Conservation (phyloP, 148 eudicot genomes). For the Silene latifolia region DNA sequence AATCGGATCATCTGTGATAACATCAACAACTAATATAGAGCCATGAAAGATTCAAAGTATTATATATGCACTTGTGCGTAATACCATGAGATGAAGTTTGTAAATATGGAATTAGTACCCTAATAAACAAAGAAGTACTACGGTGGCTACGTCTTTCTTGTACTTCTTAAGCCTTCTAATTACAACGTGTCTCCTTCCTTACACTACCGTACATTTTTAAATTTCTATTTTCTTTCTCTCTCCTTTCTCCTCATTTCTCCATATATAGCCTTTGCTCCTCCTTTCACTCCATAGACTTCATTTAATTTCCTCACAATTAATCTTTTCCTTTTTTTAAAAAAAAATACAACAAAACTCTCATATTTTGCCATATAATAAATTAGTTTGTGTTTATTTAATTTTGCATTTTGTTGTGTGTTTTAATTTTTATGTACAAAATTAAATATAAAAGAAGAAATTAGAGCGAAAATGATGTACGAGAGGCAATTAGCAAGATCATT, state of each 20-base stretch:
- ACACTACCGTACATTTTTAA: neutral
- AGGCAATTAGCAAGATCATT: constrained; percentile 6
- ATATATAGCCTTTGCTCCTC: constrained; percentile 18
- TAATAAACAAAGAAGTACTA: neutral
- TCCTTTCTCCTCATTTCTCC: neutral
- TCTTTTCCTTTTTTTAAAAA: neutral
- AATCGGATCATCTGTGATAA: too few species aligned
- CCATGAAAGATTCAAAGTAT: too few species aligned
- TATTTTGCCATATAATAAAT: neutral
- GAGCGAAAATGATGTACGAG: constrained; percentile 22
- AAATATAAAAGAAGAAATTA: neutral
- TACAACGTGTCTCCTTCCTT: constrained; percentile 15
- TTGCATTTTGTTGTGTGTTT: neutral
- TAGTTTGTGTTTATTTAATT: neutral
- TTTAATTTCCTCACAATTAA: neutral
- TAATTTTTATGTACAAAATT: neutral
- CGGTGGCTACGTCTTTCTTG: constrained; percentile 7
- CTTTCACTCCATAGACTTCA: constrained; percentile 4
- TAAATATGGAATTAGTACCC: too few species aligned
- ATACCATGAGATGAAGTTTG: too few species aligned
- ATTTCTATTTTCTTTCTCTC: neutral
- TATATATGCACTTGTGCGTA: too few species aligned
- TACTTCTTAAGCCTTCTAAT: neutral
- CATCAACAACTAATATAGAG: too few species aligned
- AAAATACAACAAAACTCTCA: too few species aligned